These are phyloP conservation scores for Teunomyces gatunensis DNA, from an alignment of 805 yeast species.

Conservation along the genomic window DNA sequence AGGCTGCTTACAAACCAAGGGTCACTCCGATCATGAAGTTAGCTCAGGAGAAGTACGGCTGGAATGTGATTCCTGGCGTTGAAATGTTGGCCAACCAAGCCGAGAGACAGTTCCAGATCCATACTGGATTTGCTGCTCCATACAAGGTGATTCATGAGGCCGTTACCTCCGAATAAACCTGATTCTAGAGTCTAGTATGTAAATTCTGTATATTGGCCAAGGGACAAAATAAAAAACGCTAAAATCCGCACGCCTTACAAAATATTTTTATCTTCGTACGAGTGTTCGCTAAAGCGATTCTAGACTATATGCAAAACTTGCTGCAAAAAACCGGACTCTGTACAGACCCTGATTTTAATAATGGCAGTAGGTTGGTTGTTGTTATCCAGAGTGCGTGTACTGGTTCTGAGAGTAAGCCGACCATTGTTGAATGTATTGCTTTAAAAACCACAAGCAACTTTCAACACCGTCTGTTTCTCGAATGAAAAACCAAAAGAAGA, in stretches of 20 bases:
- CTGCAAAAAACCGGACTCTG: not conserved
- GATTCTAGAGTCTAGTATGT: slow-evolving; percentile 16
- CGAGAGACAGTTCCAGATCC: slow-evolving; percentile 74
- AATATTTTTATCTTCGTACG: not conserved
- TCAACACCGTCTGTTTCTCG: too few species aligned
- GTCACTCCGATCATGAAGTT: slow-evolving; percentile 82
- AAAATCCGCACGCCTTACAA: not conserved
- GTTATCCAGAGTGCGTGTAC: too few species aligned
- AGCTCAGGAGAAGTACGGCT: slow-evolving; percentile 59
- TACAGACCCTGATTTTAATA: not conserved
- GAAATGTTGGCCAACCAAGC: slow-evolving; percentile 95
- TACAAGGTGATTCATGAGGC: slow-evolving; percentile 60
- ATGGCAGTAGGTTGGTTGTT: too few species aligned
- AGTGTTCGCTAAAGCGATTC: not conserved
- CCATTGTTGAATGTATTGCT: too few species aligned
- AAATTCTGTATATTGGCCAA: slow-evolving; percentile 8
- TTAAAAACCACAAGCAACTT: too few species aligned
- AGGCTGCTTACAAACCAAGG: slow-evolving; percentile 92
- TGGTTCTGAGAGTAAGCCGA: too few species aligned
- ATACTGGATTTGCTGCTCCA: slow-evolving; percentile 70
- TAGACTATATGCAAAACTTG: not conserved
- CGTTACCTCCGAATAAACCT: slow-evolving; percentile 29
- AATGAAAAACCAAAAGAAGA: not conserved
- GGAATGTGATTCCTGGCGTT: slow-evolving; percentile 88
- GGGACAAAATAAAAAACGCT: slow-evolving; percentile 3